Evolutionary conservation across 306 rosid genomes (phyloP).

Genomic region (Cicer arietinum): DNA sequence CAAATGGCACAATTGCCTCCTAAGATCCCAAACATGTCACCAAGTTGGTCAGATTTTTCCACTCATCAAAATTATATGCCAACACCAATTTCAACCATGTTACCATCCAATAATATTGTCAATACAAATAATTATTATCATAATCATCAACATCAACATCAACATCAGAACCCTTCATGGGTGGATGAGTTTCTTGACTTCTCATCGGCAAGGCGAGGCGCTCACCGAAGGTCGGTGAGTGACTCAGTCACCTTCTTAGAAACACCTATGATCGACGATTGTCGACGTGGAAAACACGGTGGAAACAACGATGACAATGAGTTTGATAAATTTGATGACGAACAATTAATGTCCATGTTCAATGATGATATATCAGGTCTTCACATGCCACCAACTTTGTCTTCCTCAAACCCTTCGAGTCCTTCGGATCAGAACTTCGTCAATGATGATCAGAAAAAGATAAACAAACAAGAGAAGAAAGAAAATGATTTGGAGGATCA

Average conservation of each 20-base stretch:
- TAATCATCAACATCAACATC: conserved; percentile 29
- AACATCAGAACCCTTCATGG: conserved; percentile 78
- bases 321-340: conserved; percentile 84
- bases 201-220: conserved; percentile 77
- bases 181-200: conserved; percentile 95
- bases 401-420: conserved; percentile 81
- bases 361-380: conserved; percentile 61
- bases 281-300: conserved; percentile 40
- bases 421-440: conserved; percentile 83
- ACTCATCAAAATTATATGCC: conserved; percentile 32
- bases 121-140: neutral
- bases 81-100: neutral
- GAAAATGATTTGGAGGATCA: neutral
- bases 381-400: conserved; percentile 52
- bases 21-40: conserved; percentile 75
- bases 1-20: conserved; percentile 96
- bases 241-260: conserved; percentile 80
- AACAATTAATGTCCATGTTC: conserved; percentile 94
- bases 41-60: conserved; percentile 73
- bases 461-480: neutral
- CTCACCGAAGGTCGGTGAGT: conserved; percentile 84
- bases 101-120: neutral
- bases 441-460: conserved; percentile 55
- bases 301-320: conserved; percentile 38
- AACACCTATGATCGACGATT: conserved; percentile 65